Evolutionary conservation across 2,329 filamentous ascomycete species (phyloP).

Genomic region (Talaromyces sp.): DNA sequence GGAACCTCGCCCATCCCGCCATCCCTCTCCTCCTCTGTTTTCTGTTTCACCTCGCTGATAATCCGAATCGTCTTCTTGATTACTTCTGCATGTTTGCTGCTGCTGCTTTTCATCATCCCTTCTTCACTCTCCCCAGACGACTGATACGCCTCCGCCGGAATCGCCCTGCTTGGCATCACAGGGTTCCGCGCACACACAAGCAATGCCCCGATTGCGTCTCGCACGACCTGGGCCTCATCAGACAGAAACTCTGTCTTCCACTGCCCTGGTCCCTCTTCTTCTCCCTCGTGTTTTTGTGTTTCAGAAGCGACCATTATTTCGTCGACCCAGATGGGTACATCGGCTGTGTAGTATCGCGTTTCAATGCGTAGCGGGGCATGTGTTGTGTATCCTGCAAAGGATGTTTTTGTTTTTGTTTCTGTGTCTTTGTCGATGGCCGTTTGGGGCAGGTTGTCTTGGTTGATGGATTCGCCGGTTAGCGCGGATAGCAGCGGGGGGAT

Average conservation of each 20-base stretch:
- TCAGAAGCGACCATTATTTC: constrained; percentile 28
- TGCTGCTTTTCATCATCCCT: constrained; percentile 6
- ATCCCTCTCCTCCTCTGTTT: constrained; percentile 38
- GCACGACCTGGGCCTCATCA: constrained; percentile 36
- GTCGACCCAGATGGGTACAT: constrained; percentile 44
- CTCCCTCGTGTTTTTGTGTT: background rate
- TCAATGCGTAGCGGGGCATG: constrained; percentile 36
- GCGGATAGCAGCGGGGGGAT: constrained; percentile 33
- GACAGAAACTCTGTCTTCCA: constrained; percentile 40
- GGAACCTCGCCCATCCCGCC: constrained; percentile 31
- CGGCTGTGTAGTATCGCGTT: constrained; percentile 41
- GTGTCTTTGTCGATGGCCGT: background rate
- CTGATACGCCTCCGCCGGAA: background rate
- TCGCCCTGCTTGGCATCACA: background rate
- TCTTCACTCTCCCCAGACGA: background rate
- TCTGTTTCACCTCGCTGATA: constrained; percentile 31
- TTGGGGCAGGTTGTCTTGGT: constrained; percentile 15
- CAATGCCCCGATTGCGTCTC: constrained; percentile 40
- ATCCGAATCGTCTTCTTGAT: constrained; percentile 30
- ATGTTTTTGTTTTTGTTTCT: constrained; percentile 10
- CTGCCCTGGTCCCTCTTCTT: constrained; percentile 13
- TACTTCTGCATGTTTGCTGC: constrained; percentile 18
- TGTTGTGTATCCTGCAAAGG: constrained; percentile 43
- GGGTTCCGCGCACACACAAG: constrained; percentile 32
- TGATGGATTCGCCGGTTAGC: constrained; percentile 28